Conservation (phyloP, 1,284 basidiomycete species). For the Trametes pubescens region DNA sequence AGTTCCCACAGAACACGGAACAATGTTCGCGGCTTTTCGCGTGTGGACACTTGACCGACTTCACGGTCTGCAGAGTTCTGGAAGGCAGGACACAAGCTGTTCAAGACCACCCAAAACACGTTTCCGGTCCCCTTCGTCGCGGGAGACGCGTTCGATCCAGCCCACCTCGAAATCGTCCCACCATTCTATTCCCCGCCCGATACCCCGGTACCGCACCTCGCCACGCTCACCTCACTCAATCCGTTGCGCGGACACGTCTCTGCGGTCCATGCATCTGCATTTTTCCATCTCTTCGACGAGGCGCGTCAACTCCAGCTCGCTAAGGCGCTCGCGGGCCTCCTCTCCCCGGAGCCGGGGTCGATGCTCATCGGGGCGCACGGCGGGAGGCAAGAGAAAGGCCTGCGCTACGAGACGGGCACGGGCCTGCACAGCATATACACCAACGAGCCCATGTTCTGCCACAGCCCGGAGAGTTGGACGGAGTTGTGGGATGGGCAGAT, state of each 20-base stretch:
- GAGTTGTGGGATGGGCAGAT: conserved; percentile 54
- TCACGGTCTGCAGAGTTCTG: neutral
- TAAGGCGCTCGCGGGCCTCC: conserved; percentile 47
- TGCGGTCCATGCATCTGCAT: conserved; percentile 52
- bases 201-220: conserved; percentile 42
- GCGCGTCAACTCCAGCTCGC: conserved; percentile 50
- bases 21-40: neutral
- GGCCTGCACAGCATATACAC: conserved; percentile 8
- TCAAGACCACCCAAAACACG: conserved; percentile 41
- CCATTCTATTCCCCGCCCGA: conserved; percentile 36
- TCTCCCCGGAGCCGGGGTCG: conserved; percentile 45
- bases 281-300: conserved; percentile 59
- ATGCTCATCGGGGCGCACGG: conserved; percentile 46
- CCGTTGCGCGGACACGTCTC: conserved; percentile 52
- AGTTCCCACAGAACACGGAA: conserved; percentile 8
- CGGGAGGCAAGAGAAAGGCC: conserved; percentile 33
- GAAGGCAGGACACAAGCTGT: conserved; percentile 42
- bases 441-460: conserved; percentile 36
- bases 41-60: neutral
- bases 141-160: conserved; percentile 51
- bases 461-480: conserved; percentile 50
- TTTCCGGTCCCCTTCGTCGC: conserved; percentile 53
- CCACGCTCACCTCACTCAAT: conserved; percentile 46
- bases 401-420: conserved; percentile 12
- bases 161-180: conserved; percentile 38